Conservation (phyloP, 495 filamentous ascomycete species). For the Bacidia rubella region DNA sequence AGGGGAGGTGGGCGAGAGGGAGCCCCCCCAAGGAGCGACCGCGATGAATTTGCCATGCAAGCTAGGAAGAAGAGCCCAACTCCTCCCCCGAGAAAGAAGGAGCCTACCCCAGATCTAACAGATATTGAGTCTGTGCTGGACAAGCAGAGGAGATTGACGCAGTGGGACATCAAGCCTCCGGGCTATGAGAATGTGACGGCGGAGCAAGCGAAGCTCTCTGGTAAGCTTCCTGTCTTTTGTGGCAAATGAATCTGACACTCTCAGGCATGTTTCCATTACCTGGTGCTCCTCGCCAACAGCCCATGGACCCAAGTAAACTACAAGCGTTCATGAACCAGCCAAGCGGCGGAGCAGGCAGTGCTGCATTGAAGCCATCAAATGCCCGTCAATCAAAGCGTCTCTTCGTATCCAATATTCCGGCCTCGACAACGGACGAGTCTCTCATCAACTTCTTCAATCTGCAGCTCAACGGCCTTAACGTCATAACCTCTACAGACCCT, state of each 20-base stretch:
- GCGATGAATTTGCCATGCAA: constrained; percentile 35
- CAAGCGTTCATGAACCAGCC: constrained; percentile 93
- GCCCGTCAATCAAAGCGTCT: constrained; percentile 87
- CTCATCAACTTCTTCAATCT: constrained; percentile 85
- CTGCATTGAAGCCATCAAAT: constrained; percentile 79
- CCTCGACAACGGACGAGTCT: constrained; percentile 50
- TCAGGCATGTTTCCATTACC: constrained; percentile 91
- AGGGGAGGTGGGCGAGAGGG: constrained; percentile 31
- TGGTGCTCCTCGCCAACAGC: constrained; percentile 85
- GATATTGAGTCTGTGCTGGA: constrained; percentile 63
- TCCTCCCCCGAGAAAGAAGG: constrained; percentile 76
- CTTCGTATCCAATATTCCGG: constrained; percentile 69
- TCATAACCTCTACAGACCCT: constrained; percentile 69
- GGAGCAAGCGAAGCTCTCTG: constrained; percentile 97
- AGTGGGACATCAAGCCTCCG: constrained; percentile 98
- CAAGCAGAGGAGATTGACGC: constrained; percentile 80
- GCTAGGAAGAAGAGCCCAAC: constrained; percentile 60
- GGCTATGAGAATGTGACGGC: constrained; percentile 98
- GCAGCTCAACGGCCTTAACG: constrained; percentile 86
- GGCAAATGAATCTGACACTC: constrained; percentile 6
- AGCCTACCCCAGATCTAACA: constrained; percentile 91
- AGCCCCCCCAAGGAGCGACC: constrained; percentile 28
- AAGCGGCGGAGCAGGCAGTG: constrained; percentile 54
- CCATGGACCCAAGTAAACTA: constrained; percentile 88
- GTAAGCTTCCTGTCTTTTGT: constrained; percentile 25